Evolutionary conservation across 495 filamentous ascomycete species (phyloP).

Genomic region (Aspergillus nanangensis): DNA sequence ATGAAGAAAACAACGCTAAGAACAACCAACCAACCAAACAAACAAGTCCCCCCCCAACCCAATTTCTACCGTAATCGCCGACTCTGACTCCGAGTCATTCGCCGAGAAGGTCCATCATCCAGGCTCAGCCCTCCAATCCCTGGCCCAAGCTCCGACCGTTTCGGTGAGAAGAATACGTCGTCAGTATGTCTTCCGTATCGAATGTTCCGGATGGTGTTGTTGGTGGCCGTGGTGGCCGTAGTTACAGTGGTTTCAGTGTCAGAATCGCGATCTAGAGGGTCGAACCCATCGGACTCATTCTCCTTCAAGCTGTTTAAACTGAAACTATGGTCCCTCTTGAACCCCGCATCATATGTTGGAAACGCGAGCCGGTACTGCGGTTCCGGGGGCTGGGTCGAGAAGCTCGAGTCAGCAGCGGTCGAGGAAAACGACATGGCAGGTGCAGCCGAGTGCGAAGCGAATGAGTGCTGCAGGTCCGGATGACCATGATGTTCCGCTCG

Average conservation of each 20-base stretch:
- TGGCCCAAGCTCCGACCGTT: constrained; percentile 31
- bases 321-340: constrained; percentile 28
- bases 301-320: constrained; percentile 32
- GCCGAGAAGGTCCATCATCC: constrained; percentile 34
- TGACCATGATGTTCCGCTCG: constrained; percentile 13
- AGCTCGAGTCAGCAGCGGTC: constrained; percentile 26
- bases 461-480: constrained; percentile 15
- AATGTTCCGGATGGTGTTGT: constrained; percentile 36
- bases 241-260: constrained; percentile 39
- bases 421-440: constrained; percentile 32
- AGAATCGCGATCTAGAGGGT: constrained; percentile 37
- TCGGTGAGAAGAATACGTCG: constrained; percentile 26
- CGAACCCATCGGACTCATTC: constrained; percentile 28
- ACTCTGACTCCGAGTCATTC: constrained; percentile 40
- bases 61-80: constrained; percentile 14
- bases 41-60: constrained; percentile 1
- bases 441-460: constrained; percentile 14
- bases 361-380: constrained; percentile 18
- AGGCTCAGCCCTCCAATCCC: constrained; percentile 39
- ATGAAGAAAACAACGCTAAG: no score
- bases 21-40: background rate
- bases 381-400: constrained; percentile 24
- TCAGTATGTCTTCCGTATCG: constrained; percentile 26
- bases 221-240: constrained; percentile 30
- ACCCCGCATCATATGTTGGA: constrained; percentile 7